Percentiles rank a stretch among this genome's conserved stretches.
These are phyloP conservation scores for Penicillium steckii DNA, from an alignment of 495 filamentous ascomycete species.

Conservation along the genomic window DNA sequence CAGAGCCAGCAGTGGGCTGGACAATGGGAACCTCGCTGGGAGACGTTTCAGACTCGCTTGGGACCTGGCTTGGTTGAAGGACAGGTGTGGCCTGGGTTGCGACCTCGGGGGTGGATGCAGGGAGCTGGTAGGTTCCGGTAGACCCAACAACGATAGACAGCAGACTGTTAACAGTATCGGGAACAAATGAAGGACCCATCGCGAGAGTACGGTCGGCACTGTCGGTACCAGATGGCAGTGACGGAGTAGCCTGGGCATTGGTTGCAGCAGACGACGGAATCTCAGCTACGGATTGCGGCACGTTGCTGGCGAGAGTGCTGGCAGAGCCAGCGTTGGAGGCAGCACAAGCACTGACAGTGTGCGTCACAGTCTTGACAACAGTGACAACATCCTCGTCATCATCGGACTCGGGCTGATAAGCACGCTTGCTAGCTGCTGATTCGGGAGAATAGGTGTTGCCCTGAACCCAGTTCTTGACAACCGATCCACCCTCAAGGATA, in stretches of 20 bases:
- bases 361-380: constrained; percentile 26
- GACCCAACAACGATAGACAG: constrained; percentile 11
- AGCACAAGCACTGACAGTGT: constrained; percentile 20
- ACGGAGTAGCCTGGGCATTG: constrained; percentile 1
- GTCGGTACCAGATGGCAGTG: constrained; percentile 7
- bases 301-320: constrained; percentile 10
- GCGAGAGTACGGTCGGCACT: constrained; percentile 1
- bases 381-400: constrained; percentile 22
- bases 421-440: constrained; percentile 28
- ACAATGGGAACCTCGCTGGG: background rate
- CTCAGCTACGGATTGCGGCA: too few relatives aligned
- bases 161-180: constrained; percentile 16
- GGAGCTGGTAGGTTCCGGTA: constrained; percentile 1
- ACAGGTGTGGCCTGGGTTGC: constrained; percentile 6
- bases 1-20: constrained; percentile 2
- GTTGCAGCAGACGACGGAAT: constrained; percentile 10
- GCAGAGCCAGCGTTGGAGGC: constrained; percentile 1
- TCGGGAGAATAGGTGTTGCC: constrained; percentile 63
- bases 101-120: constrained; percentile 3
- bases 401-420: constrained; percentile 3
- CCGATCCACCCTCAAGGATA: constrained; percentile 69
- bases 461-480: constrained; percentile 71
- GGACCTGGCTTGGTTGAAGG: background rate
- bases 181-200: background rate
- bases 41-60: background rate